Percentiles rank a stretch among this genome's conserved stretches.
Conservation (phyloP, 1,284 basidiomycete species). For the Apiotrichum sp. region DNA sequence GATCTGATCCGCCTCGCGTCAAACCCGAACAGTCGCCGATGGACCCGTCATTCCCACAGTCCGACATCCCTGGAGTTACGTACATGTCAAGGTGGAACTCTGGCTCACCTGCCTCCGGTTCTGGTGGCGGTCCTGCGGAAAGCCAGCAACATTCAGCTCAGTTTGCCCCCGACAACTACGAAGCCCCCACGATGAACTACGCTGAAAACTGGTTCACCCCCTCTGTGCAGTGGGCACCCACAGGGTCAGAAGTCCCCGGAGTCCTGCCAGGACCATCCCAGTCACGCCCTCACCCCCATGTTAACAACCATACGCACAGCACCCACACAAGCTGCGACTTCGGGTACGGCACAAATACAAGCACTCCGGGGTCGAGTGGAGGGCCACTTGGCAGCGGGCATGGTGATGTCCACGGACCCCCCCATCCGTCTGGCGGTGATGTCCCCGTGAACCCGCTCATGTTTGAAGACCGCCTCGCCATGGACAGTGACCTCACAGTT, state of each 20-base stretch:
- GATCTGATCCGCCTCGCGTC: background rate
- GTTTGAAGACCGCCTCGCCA: slow-evolving; percentile 1
- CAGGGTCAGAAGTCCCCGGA: no score
- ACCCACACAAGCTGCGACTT: no score
- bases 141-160: background rate
- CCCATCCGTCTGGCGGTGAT: background rate
- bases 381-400: no score
- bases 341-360: no score
- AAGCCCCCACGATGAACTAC: slow-evolving; percentile 4
- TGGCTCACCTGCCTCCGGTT: background rate
- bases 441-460: background rate
- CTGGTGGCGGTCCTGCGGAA: background rate
- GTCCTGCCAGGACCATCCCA: background rate
- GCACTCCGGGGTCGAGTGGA: no score
- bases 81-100: background rate
- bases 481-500: slow-evolving; percentile 1
- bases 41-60: background rate
- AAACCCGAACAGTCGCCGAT: background rate
- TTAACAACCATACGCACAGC: no score
- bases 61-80: background rate
- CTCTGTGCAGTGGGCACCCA: background rate
- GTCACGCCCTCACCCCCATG: background rate
- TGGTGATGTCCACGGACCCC: no score
- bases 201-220: background rate
- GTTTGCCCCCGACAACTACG: background rate